Evolutionary conservation across 805 yeast genomes (phyloP).

Genomic region (Candida easanensis): DNA sequence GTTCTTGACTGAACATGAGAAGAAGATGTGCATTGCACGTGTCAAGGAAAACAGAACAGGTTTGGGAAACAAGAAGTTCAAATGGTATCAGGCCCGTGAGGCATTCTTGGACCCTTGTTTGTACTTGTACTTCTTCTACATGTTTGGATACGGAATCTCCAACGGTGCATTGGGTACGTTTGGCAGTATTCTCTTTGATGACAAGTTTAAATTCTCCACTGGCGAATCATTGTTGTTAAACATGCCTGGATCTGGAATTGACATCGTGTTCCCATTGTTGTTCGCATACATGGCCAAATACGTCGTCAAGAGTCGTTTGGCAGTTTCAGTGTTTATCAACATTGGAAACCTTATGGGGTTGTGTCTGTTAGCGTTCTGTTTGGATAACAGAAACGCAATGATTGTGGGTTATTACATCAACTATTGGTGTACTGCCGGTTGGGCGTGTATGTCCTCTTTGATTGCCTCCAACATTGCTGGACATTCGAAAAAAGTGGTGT

Average conservation of each 20-base stretch:
- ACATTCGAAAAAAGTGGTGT: conserved; percentile 61
- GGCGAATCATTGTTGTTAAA: conserved; percentile 22
- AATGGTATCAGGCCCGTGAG: conserved; percentile 50
- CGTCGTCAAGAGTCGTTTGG: conserved; percentile 22
- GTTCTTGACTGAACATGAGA: conserved; percentile 44
- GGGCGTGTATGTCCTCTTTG: conserved; percentile 32
- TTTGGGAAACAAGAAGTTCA: conserved; percentile 52
- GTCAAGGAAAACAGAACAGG: conserved; percentile 55
- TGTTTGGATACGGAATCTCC: conserved; percentile 41
- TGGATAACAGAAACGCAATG: conserved; percentile 27
- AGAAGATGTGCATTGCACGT: conserved; percentile 44
- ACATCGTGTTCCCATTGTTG: conserved; percentile 25
- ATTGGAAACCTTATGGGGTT: conserved; percentile 27
- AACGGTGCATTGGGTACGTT: conserved; percentile 44
- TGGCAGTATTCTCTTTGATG: conserved; percentile 14
- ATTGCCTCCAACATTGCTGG: conserved; percentile 59
- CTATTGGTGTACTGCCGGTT: conserved; percentile 35
- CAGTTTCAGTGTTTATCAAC: conserved; percentile 20
- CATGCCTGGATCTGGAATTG: conserved; percentile 29
- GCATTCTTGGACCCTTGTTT: conserved; percentile 48
- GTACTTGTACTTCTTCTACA: conserved; percentile 43
- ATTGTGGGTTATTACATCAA: conserved; percentile 29
- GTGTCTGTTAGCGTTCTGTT: conserved; percentile 34
- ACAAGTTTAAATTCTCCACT: conserved; percentile 12
- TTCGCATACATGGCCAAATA: conserved; percentile 23